Conservation (phyloP, 805 yeast species). For the Kluyveromyces dobzhanskii region DNA sequence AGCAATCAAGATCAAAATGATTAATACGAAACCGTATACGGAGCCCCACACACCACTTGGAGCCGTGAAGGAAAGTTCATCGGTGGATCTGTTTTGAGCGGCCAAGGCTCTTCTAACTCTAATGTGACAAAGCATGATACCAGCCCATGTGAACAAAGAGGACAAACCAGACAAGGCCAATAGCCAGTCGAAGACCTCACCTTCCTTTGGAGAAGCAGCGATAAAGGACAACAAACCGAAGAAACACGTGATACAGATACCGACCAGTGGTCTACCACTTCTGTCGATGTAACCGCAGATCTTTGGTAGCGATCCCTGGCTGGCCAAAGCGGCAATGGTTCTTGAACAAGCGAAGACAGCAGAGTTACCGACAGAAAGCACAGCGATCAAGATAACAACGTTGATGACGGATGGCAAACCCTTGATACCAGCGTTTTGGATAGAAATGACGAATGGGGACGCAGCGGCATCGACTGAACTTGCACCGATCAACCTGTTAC, state of each 20-base stretch:
- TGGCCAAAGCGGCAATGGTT: constrained; percentile 54
- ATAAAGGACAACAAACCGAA: constrained; percentile 54
- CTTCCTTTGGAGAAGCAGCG: constrained; percentile 44
- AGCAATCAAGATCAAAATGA: constrained; percentile 54
- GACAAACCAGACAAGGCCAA: constrained; percentile 57
- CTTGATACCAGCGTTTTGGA: constrained; percentile 50
- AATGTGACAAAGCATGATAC: constrained; percentile 50
- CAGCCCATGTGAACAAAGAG: constrained; percentile 55
- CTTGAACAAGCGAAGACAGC: constrained; percentile 66
- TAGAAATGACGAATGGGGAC: constrained; percentile 74
- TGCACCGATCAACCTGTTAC: constrained; percentile 36
- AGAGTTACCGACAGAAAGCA: constrained; percentile 64
- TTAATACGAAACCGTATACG: constrained; percentile 44
- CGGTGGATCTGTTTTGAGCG: constrained; percentile 57
- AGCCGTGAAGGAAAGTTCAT: constrained; percentile 60
- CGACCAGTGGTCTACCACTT: constrained; percentile 58
- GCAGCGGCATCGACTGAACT: constrained; percentile 52
- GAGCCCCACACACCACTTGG: constrained; percentile 67
- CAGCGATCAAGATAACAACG: constrained; percentile 59
- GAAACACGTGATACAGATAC: constrained; percentile 40
- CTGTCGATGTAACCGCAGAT: constrained; percentile 54
- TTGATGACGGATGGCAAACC: constrained; percentile 61
- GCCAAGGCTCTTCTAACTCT: constrained; percentile 57
- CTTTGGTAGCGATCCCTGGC: constrained; percentile 54
- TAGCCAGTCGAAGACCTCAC: constrained; percentile 55